Evolutionary conservation across 208 protist species (phyloP), one percentile per base, ranked within the genome.

Genomic region (Leishmania amazonensis): DNA sequence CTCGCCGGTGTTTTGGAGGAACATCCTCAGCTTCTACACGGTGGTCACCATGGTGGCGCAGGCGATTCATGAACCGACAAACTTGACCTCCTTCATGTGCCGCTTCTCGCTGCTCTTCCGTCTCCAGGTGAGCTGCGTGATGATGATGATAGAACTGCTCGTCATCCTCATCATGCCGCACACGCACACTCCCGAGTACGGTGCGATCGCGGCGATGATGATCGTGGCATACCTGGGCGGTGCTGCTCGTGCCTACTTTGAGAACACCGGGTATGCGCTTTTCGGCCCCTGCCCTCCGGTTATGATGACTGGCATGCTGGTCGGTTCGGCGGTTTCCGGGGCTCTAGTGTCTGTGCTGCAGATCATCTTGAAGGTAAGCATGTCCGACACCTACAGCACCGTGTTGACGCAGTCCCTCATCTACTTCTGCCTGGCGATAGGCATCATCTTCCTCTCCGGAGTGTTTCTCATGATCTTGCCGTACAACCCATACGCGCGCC

Each of bases 191-290:
- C 81, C 84, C 40, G 85, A 91, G 77, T 81, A 49, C 13, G 81
- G 76, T 42, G 93, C 92, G n/a, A 95, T 97, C 17, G 85, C 78
- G 17, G 87, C 93, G 31, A 79, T 96, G 45, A 89, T 98, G 78
- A 76, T 94, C 49, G 82, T 90, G n/a, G 91, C 91, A 65, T 90
- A 91, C 84, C 53, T 95, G 5, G 86, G 87, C 60, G 94, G 93
- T 4, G 80, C 87, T 5, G 90, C 83, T 49, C 90, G 91, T 38
- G 94, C 91, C 31, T 97, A 96, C 83, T 96, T 95, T 80, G 93
- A 98, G 81, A 94, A 96, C 76, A 96, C 91, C 24, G 90, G 94
- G n/a, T 98, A 98, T 83, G 95, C 94, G 38, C 76, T 98, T 31
- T 96, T 96, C 65, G 92, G 88, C 19, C 87, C 90, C 0, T 93